phyloP scores from a whole-genome alignment of 1,284 basidiomycete genomes.

The Apiotrichum domesticum region DNA sequence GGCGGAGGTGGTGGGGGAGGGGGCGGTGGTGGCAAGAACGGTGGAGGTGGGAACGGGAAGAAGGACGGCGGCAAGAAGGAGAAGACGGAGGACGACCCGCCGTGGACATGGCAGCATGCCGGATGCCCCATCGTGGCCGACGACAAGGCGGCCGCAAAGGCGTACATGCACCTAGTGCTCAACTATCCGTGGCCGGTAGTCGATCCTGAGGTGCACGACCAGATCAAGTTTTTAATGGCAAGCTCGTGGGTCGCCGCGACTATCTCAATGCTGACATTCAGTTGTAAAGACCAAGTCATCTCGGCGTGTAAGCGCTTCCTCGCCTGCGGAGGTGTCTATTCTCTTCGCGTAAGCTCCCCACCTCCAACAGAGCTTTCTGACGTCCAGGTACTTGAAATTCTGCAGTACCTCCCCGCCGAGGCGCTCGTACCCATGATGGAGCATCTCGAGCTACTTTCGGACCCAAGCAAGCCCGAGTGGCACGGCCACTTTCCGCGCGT shows the following conservation, averaged over 20 bases:
- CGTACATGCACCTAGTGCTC: slow-evolving; percentile 1
- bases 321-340: background rate
- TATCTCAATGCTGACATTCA: background rate
- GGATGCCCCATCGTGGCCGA: background rate
- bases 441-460: background rate
- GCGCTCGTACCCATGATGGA: background rate
- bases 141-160: background rate
- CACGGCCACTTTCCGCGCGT: background rate
- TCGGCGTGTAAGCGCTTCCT: background rate
- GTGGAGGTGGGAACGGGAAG: background rate
- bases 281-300: background rate
- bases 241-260: background rate
- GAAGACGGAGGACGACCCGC: background rate
- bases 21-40: background rate
- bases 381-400: background rate
- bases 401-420: background rate
- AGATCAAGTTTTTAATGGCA: background rate
- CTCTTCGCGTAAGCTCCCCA: background rate
- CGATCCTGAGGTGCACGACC: background rate
- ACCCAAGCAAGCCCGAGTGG: background rate
- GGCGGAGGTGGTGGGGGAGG: background rate
- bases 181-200: background rate
- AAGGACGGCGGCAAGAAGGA: background rate
- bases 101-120: background rate
- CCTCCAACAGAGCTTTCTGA: background rate